Evolutionary conservation across 371 early-diverging fungal genomes (phyloP).

Genomic region (Syncephalastrum sp.): DNA sequence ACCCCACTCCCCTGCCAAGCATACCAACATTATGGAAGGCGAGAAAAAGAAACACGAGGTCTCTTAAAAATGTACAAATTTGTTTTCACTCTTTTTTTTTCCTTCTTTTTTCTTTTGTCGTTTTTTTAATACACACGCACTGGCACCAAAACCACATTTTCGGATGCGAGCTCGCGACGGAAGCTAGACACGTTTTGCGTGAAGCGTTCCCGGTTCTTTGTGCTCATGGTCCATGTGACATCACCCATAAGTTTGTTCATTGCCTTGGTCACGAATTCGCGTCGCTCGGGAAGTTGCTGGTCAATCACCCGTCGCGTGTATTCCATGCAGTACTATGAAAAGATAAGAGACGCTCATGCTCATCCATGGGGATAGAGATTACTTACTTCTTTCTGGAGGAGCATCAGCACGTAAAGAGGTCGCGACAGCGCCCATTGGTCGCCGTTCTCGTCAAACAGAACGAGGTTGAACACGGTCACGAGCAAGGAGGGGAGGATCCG

Average conservation of each 20-base stretch:
- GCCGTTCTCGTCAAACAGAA: slow-evolving; percentile 77
- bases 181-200: slow-evolving; percentile 76
- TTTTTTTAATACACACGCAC: slow-evolving; percentile 16
- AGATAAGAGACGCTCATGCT: background rate
- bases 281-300: slow-evolving; percentile 72
- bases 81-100: slow-evolving; percentile 4
- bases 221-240: slow-evolving; percentile 47
- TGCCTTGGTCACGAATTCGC: slow-evolving; percentile 65
- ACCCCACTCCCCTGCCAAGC: background rate
- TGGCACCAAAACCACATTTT: slow-evolving; percentile 55
- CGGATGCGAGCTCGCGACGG: slow-evolving; percentile 55
- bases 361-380: background rate
- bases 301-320: slow-evolving; percentile 67
- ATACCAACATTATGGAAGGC: background rate
- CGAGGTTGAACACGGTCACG: slow-evolving; percentile 63
- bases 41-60: slow-evolving; percentile 7
- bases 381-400: slow-evolving; percentile 69
- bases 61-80: background rate
- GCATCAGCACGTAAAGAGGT: slow-evolving; percentile 76
- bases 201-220: slow-evolving; percentile 77
- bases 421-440: slow-evolving; percentile 85
- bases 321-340: slow-evolving; percentile 56
- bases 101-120: background rate
- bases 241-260: slow-evolving; percentile 13
- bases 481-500: slow-evolving; percentile 63